Conservation (phyloP, 495 filamentous ascomycete genomes). For the Hyaloscypha variabilis region DNA sequence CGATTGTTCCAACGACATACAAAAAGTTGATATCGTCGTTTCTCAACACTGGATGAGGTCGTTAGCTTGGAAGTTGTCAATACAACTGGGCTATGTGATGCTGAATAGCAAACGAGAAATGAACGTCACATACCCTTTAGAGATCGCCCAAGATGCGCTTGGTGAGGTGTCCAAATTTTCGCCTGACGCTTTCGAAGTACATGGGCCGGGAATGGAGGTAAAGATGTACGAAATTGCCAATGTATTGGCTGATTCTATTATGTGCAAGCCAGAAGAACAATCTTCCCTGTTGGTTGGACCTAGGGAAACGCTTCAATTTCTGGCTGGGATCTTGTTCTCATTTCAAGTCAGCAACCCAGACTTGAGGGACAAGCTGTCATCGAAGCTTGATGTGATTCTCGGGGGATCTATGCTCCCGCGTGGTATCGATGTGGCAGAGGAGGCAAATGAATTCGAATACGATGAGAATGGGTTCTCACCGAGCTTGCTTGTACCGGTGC, state of each 20-base stretch:
- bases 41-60: conserved; percentile 18
- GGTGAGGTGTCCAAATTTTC: conserved; percentile 11
- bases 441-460: background rate
- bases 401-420: conserved; percentile 1
- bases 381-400: conserved; percentile 14
- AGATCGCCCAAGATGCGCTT: conserved; percentile 16
- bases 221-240: conserved; percentile 18
- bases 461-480: too few relatives aligned
- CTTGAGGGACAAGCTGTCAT: conserved; percentile 3
- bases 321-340: conserved; percentile 4
- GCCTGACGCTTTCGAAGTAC: conserved; percentile 10
- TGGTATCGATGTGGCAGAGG: background rate
- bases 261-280: conserved; percentile 19
- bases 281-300: conserved; percentile 18
- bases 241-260: conserved; percentile 12
- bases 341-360: conserved; percentile 10
- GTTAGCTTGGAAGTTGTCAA: conserved; percentile 14
- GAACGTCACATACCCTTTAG: conserved; percentile 15
- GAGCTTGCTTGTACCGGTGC: too few relatives aligned
- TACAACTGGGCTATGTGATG: conserved; percentile 14
- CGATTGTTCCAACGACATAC: conserved; percentile 11
- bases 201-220: conserved; percentile 18
- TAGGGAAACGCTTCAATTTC: conserved; percentile 4
- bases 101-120: conserved; percentile 16
- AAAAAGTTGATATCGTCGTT: conserved; percentile 16